A percentile compares a stretch with the other conserved stretches of the same genome.
Conservation (phyloP, 2,329 filamentous ascomycete genomes). For the Xylariaceae sp. region DNA sequence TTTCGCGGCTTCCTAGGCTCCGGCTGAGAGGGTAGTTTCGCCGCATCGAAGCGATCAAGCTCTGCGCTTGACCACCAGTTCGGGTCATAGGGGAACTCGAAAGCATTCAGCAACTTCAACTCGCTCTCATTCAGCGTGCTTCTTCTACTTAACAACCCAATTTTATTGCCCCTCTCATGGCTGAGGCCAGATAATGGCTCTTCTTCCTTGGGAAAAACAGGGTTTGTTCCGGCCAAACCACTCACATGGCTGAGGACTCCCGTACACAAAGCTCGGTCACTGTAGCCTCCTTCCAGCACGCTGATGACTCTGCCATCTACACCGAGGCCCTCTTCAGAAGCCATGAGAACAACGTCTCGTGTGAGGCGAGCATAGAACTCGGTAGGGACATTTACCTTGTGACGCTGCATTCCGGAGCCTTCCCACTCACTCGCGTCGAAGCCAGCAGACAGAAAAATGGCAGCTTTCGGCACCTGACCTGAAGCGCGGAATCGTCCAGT, state of each 20-base stretch:
- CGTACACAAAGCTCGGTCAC: slow-evolving; percentile 82
- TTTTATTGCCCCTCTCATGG: slow-evolving; percentile 56
- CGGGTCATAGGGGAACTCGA: slow-evolving; percentile 56
- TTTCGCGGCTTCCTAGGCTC: slow-evolving; percentile 54
- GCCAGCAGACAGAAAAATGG: slow-evolving; percentile 91
- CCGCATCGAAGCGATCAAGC: slow-evolving; percentile 67
- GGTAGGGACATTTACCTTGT: slow-evolving; percentile 92
- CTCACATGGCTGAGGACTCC: slow-evolving; percentile 88
- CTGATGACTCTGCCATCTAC: slow-evolving; percentile 87
- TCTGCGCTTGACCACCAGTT: slow-evolving; percentile 68
- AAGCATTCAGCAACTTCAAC: slow-evolving; percentile 30
- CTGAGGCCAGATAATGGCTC: slow-evolving; percentile 46
- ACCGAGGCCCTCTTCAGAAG: slow-evolving; percentile 72
- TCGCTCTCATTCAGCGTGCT: slow-evolving; percentile 31
- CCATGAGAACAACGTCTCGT: slow-evolving; percentile 76
- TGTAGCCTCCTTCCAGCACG: slow-evolving; percentile 94
- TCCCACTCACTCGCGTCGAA: slow-evolving; percentile 98
- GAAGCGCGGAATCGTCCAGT: slow-evolving; percentile 60
- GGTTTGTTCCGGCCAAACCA: slow-evolving; percentile 65
- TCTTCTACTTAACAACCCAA: slow-evolving; percentile 39
- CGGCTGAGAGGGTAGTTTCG: slow-evolving; percentile 49
- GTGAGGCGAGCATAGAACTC: slow-evolving; percentile 94
- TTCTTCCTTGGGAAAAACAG: slow-evolving; percentile 37
- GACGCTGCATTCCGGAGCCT: slow-evolving; percentile 86
- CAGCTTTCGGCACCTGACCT: slow-evolving; percentile 69